Base-by-base conservation (phyloP, 106 monocot genomes). In the Dendrobium huoshanense region DNA sequence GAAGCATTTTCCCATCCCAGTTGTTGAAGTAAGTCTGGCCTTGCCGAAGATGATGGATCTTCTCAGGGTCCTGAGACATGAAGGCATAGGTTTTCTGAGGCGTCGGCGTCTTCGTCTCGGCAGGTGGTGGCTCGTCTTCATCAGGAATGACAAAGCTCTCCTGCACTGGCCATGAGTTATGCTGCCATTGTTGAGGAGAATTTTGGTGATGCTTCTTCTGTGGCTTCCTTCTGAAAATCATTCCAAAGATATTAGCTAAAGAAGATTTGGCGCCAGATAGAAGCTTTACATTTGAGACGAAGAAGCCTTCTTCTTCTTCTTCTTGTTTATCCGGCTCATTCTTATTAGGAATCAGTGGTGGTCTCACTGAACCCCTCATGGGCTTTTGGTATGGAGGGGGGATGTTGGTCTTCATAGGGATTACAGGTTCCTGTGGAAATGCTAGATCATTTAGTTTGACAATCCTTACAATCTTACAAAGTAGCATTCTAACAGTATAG, bases 81-180 rank as follows among this genome's bases (percentile, higher is more conserved):
- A 95, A 99, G 45, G 95, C 93, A 47, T 99, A 99, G 24, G 91
- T 91, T 81, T 93, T 99, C 2, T 72, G 84, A 31, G 93, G 93
- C 0, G 91, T 99, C 0, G 95, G 90, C 0, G 88, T 84, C 55
- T 88, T 89, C 6, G 83, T 67, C 43, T 99, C 99, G 2, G 81
- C 15, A 17, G 87, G 86, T 9, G 95, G 95, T 2, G 95, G 97
- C 79, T 92, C 95, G 47, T 93, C 90, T 67, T 90, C 95, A 22
- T 91, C 82, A 9, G 83, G 91, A 47, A 99, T 90, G 43, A 86
- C 84, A 79, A 85, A 99, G 74, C 91, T 93, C 75, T 99, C 98
- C 81, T 95, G 95, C 77, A 83, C 44, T 9, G 91, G 93, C 89
- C 89, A 92, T 67, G 89, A 33, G 73, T 78, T 86, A 11, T 80